Percentiles rank a stretch among this genome's conserved stretches.
Conservation (phyloP, 768 basidiomycete genomes). For the Hypholoma sublateritium region DNA sequence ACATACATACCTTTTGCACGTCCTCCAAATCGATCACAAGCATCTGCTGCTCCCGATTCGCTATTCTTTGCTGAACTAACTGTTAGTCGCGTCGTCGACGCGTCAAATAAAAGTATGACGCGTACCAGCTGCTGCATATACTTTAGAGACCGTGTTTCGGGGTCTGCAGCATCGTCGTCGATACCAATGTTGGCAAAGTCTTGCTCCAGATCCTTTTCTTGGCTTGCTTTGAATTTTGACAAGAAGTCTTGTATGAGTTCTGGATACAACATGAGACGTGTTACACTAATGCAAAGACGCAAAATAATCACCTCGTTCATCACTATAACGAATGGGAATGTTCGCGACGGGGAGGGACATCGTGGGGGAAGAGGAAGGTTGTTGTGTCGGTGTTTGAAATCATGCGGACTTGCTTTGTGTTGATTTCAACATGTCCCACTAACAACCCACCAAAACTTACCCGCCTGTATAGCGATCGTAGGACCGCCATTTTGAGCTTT, state of each 20-base stretch:
- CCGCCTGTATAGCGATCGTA: too few relatives aligned
- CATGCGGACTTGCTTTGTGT: conserved; percentile 6
- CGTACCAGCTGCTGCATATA: conserved; percentile 85
- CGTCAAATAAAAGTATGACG: conserved; percentile 26
- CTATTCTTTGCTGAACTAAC: conserved; percentile 73
- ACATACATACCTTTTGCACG: conserved; percentile 56
- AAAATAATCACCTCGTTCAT: conserved; percentile 59
- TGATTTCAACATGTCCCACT: conserved; percentile 3
- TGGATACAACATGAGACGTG: conserved; percentile 26
- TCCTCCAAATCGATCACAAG: conserved; percentile 89
- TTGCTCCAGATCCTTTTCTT: conserved; percentile 62
- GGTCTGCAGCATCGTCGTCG: conserved; percentile 39
- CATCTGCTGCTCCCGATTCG: conserved; percentile 92
- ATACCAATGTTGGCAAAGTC: conserved; percentile 74
- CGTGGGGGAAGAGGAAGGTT: conserved; percentile 30
- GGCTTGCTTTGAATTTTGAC: conserved; percentile 58
- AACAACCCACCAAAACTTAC: neutral
- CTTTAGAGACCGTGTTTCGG: conserved; percentile 51
- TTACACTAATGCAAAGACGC: neutral
- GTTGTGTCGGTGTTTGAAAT: conserved; percentile 38
- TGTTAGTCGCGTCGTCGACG: conserved; percentile 26
- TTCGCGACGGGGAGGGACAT: conserved; percentile 70
- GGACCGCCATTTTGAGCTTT: too few relatives aligned
- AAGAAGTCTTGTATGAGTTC: conserved; percentile 73
- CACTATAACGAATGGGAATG: conserved; percentile 64